phyloP scores from a whole-genome alignment of 2,329 filamentous ascomycete species.

The Cucurbitaria berberidis region DNA sequence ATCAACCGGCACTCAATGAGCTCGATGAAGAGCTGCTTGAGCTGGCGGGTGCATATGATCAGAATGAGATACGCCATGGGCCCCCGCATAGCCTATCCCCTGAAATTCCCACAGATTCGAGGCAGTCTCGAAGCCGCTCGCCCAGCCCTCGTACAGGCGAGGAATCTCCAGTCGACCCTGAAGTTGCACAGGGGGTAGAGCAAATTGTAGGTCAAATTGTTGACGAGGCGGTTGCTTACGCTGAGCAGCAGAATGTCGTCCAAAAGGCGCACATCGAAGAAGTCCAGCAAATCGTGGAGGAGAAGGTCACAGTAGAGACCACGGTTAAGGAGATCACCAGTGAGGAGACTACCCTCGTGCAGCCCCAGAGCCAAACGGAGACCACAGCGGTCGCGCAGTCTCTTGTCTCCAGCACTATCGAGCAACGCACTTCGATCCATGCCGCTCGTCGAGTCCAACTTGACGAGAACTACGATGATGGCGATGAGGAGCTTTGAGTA shows the following conservation, averaged over 20 bases:
- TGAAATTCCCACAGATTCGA: background rate
- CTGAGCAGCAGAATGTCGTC: background rate
- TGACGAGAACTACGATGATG: background rate
- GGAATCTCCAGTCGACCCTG: background rate
- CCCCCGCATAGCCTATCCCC: background rate
- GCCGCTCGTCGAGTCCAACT: background rate
- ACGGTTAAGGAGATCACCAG: background rate
- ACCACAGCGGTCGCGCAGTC: too few relatives aligned
- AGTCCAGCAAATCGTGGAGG: background rate
- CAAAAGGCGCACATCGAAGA: background rate
- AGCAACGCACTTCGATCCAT: background rate
- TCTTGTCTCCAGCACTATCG: too few relatives aligned
- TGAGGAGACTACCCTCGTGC: too few relatives aligned
- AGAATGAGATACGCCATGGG: background rate
- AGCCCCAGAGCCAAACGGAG: too few relatives aligned
- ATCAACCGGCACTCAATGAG: constrained; percentile 1
- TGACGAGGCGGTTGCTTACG: background rate
- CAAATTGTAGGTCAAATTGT: background rate
- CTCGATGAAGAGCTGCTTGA: constrained; percentile 7
- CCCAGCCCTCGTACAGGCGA: background rate
- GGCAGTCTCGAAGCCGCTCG: background rate
- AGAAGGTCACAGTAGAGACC: background rate
- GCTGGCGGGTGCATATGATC: constrained; percentile 2
- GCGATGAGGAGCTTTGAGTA: background rate
- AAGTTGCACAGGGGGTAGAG: background rate